Evolutionary conservation across 2,329 filamentous ascomycete genomes (phyloP).

Genomic region (Ceratocystis huliohia): DNA sequence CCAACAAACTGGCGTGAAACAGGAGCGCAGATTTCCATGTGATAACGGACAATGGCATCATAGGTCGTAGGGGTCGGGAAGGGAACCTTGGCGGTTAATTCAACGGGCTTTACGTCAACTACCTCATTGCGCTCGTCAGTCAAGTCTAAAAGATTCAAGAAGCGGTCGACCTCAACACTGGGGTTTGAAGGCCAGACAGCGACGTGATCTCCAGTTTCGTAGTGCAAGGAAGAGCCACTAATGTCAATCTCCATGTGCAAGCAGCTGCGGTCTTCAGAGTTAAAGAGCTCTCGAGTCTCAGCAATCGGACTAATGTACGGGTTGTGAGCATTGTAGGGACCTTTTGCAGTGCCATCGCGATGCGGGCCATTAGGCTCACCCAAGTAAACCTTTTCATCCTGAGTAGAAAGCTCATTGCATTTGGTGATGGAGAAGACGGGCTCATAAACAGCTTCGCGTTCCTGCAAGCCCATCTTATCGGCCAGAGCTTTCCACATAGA

Average conservation of each 20-base stretch:
- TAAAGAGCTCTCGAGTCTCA: slow-evolving; percentile 85
- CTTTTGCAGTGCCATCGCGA: slow-evolving; percentile 69
- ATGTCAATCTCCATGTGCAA: slow-evolving; percentile 93
- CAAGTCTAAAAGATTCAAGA: slow-evolving; percentile 68
- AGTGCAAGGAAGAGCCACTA: slow-evolving; percentile 74
- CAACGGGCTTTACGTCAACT: slow-evolving; percentile 78
- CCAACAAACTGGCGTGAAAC: slow-evolving; percentile 92
- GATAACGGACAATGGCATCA: slow-evolving; percentile 83
- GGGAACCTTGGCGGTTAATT: slow-evolving; percentile 91
- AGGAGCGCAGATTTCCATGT: slow-evolving; percentile 90
- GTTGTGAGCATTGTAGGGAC: slow-evolving; percentile 92
- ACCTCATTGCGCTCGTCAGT: slow-evolving; percentile 66
- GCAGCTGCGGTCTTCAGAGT: slow-evolving; percentile 80
- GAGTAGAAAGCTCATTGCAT: slow-evolving; percentile 56
- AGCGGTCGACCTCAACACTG: slow-evolving; percentile 80
- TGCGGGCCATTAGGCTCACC: slow-evolving; percentile 96
- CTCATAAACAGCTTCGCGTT: slow-evolving; percentile 93
- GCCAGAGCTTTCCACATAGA: slow-evolving; percentile 89
- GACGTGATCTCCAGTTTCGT: slow-evolving; percentile 95
- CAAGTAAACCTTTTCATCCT: slow-evolving; percentile 75
- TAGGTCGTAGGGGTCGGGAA: slow-evolving; percentile 96
- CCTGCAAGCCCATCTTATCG: slow-evolving; percentile 75
- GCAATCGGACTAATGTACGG: slow-evolving; percentile 89
- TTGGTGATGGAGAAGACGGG: slow-evolving; percentile 77
- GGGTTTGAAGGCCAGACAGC: slow-evolving; percentile 95